These are phyloP conservation scores for Fomitopsis serialis DNA, from an alignment of 768 basidiomycete genomes.

Conservation along the genomic window DNA sequence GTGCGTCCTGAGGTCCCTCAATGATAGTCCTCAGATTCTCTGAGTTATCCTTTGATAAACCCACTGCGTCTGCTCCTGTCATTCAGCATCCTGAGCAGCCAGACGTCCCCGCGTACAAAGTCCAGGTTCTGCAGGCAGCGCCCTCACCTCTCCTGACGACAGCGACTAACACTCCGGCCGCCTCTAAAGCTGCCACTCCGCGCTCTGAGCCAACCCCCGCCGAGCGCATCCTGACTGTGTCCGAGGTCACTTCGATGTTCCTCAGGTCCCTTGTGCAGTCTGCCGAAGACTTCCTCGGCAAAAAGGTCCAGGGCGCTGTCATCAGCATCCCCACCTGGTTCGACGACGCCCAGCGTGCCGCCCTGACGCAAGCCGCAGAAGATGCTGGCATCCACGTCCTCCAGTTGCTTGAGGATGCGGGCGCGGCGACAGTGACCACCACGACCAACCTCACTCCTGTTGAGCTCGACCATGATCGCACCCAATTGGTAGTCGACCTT, in stretches of 20 bases:
- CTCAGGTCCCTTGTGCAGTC: slow-evolving; percentile 78
- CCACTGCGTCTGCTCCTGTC: slow-evolving; percentile 58
- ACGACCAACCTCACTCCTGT: slow-evolving; percentile 40
- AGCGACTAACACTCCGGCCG: slow-evolving; percentile 51
- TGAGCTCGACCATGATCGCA: slow-evolving; percentile 54
- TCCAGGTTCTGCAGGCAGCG: slow-evolving; percentile 73
- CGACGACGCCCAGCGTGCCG: slow-evolving; percentile 57
- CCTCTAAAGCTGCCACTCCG: slow-evolving; percentile 65
- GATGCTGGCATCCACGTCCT: slow-evolving; percentile 81
- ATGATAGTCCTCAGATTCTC: slow-evolving; percentile 68
- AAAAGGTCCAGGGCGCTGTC: slow-evolving; percentile 73
- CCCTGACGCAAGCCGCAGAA: slow-evolving; percentile 66
- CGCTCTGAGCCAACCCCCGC: slow-evolving; percentile 63
- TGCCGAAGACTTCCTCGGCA: slow-evolving; percentile 88
- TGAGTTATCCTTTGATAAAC: slow-evolving; percentile 53
- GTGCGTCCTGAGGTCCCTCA: neutral
- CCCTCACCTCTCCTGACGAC: slow-evolving; percentile 58
- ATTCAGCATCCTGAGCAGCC: slow-evolving; percentile 69
- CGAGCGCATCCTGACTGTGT: slow-evolving; percentile 71
- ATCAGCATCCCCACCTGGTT: slow-evolving; percentile 80
- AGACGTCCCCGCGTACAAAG: slow-evolving; percentile 79
- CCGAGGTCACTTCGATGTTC: slow-evolving; percentile 83
- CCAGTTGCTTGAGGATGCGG: slow-evolving; percentile 85
- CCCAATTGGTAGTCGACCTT: slow-evolving; percentile 76
- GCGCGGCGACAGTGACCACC: slow-evolving; percentile 62